Conservation (phyloP, 2,329 filamentous ascomycete genomes). For the Diaporthe aspalathi region DNA sequence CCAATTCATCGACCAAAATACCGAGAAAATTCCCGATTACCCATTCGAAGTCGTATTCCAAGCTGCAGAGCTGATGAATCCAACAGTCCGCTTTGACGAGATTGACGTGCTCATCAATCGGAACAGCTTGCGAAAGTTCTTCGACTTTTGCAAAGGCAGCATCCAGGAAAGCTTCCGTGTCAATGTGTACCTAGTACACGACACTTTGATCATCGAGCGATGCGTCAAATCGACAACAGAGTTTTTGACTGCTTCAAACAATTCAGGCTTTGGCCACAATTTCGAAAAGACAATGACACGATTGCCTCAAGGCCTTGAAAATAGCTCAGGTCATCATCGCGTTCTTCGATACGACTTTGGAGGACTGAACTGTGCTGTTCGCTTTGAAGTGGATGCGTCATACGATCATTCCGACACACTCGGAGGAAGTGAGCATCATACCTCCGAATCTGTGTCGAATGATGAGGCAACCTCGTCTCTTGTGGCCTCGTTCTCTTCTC, state of each 20-base stretch:
- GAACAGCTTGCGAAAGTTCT: constrained; percentile 43
- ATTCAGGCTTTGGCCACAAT: constrained; percentile 12
- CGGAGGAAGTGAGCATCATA: not conserved
- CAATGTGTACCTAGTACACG: constrained; percentile 5
- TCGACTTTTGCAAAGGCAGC: constrained; percentile 41
- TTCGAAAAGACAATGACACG: constrained; percentile 12
- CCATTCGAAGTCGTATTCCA: constrained; percentile 46
- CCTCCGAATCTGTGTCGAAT: not conserved
- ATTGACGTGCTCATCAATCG: constrained; percentile 47
- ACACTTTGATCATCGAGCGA: constrained; percentile 31
- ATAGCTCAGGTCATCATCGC: constrained; percentile 24
- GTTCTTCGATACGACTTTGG: constrained; percentile 25
- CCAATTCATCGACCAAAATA: constrained; percentile 5
- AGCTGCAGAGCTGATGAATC: constrained; percentile 43
- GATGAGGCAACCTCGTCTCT: not conserved
- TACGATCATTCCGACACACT: not conserved
- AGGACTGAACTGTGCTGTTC: constrained; percentile 24
- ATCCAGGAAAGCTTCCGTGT: constrained; percentile 21
- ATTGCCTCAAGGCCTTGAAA: not conserved
- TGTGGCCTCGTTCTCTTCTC: not conserved
- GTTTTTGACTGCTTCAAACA: not conserved
- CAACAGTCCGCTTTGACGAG: constrained; percentile 42
- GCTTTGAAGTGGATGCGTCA: constrained; percentile 25
- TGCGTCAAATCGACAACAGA: not conserved
- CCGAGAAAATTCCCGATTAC: constrained; percentile 29